Evolutionary conservation across 495 filamentous ascomycete species (phyloP).

Genomic region (Penicillium cosmopolitanum): DNA sequence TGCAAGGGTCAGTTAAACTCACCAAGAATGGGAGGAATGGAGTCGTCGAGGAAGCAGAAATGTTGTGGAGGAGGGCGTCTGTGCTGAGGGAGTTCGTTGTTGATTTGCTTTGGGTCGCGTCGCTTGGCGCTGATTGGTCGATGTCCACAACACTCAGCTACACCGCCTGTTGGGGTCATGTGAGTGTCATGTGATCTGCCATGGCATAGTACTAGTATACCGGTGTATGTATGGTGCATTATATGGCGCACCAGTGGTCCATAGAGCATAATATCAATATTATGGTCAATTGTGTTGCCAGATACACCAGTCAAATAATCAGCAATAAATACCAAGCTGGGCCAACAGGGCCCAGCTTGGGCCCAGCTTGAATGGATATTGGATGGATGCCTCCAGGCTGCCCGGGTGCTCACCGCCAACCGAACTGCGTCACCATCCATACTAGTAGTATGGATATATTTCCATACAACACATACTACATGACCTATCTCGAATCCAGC

Average conservation of each 20-base stretch:
- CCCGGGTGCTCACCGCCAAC: constrained; percentile 14
- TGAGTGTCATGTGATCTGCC: constrained; percentile 7
- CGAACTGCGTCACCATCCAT: constrained; percentile 9
- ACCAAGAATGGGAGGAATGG: constrained; percentile 39
- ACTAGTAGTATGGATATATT: no score
- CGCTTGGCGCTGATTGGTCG: constrained; percentile 37
- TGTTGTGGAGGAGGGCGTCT: constrained; percentile 38
- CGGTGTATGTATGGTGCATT: background rate
- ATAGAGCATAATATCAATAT: no score
- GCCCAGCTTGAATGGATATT: no score
- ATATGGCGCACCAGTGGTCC: no score
- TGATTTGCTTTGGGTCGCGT: constrained; percentile 51
- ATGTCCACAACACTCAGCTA: constrained; percentile 20
- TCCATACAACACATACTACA: no score
- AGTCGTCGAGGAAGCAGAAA: constrained; percentile 31
- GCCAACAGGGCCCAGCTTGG: no score
- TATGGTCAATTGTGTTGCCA: no score
- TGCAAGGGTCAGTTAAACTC: constrained; percentile 19
- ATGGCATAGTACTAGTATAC: background rate
- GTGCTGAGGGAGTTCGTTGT: constrained; percentile 42
- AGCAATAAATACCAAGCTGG: no score
- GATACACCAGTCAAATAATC: no score
- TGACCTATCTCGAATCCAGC: no score
- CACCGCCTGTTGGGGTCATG: constrained; percentile 29
- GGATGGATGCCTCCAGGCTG: no score